Evolutionary conservation across 306 rosid species (phyloP).

Genomic region (Styphnolobium japonicum): DNA sequence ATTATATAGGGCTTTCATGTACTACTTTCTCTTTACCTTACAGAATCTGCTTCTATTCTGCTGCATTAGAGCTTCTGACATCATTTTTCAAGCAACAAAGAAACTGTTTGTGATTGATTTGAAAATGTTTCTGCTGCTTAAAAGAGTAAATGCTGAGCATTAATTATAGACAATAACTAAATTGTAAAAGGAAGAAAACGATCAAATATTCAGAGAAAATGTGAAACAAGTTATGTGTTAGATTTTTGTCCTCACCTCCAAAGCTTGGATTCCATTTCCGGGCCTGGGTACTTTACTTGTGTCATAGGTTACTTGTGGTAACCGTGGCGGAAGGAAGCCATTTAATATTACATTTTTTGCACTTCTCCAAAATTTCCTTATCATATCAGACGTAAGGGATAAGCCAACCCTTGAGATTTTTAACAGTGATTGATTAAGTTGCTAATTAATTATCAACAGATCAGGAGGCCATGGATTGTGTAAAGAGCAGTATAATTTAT

Average conservation of each 20-base stretch:
- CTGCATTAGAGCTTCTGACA: not conserved
- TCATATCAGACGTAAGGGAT: no score
- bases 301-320: no score
- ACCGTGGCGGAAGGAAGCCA: no score
- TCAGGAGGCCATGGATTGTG: no score
- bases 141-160: not conserved
- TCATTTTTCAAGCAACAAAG: not conserved
- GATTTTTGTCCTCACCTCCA: not conserved
- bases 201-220: not conserved
- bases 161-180: not conserved
- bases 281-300: no score
- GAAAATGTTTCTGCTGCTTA: not conserved
- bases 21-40: not conserved
- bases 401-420: no score
- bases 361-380: no score
- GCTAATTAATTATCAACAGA: no score
- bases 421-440: no score
- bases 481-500: no score
- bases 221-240: not conserved
- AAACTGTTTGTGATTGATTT: not conserved
- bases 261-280: slow-evolving; percentile 18
- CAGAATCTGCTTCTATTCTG: not conserved
- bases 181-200: not conserved
- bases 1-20: not conserved
- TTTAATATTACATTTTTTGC: not conserved